Evolutionary conservation across 768 basidiomycete genomes (phyloP).

Genomic region (Pleurotus djamor): DNA sequence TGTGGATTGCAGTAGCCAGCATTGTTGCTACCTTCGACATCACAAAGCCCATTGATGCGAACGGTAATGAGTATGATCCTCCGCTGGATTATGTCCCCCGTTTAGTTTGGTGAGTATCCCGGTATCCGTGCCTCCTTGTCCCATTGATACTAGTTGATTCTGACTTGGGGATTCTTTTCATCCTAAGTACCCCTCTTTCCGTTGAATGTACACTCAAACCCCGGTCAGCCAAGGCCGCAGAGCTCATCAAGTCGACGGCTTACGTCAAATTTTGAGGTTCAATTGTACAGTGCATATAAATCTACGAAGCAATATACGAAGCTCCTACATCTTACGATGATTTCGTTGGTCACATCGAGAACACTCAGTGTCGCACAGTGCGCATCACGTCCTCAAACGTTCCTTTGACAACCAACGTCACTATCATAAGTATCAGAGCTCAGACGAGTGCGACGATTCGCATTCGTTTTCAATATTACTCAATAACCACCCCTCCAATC

Average conservation of each 20-base stretch:
- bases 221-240: constrained; percentile 14
- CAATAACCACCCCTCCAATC: no score
- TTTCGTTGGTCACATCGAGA: no score
- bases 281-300: neutral
- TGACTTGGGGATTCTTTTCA: neutral
- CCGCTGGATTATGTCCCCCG: neutral
- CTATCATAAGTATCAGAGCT: no score
- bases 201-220: constrained; percentile 20
- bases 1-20: constrained; percentile 5
- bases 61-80: neutral
- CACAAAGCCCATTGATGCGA: constrained; percentile 6
- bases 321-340: no score
- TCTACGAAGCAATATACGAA: no score
- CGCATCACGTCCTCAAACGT: no score
- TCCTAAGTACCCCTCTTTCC: constrained; percentile 16
- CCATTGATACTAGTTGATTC: neutral
- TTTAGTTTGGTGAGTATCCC: constrained; percentile 7
- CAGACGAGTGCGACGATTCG: no score
- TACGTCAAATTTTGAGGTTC: neutral
- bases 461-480: no score
- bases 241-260: constrained; percentile 9
- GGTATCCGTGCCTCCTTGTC: neutral
- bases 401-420: no score
- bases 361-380: no score
- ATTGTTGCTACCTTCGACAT: constrained; percentile 9